These are phyloP conservation scores for Casuarina cunninghamiana DNA, from an alignment of 306 rosid species.

Conservation along the genomic window DNA sequence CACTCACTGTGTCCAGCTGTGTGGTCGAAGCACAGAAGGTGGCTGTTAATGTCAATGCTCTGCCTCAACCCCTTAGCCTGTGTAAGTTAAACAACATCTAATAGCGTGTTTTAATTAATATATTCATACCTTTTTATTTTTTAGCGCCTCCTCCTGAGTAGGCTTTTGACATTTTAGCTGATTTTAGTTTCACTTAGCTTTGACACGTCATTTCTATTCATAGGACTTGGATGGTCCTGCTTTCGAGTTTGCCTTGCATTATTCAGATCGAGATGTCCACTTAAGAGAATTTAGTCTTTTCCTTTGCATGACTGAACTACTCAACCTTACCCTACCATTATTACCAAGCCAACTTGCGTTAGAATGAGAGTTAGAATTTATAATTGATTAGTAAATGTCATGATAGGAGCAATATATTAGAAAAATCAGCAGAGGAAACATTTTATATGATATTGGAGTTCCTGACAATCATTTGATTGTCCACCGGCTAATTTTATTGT, in stretches of 20 bases:
- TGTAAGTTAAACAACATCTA: slow-evolving; percentile 65
- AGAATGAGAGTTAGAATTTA: background rate
- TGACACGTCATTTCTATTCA: background rate
- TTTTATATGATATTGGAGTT: background rate
- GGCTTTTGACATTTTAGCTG: background rate
- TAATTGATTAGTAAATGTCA: background rate
- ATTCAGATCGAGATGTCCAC: background rate
- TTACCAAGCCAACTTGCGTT: background rate
- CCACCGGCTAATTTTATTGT: background rate
- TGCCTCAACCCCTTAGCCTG: slow-evolving; percentile 89
- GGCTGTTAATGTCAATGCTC: slow-evolving; percentile 96
- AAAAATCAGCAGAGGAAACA: background rate
- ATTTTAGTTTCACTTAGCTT: background rate
- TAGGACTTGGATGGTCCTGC: background rate
- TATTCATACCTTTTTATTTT: background rate
- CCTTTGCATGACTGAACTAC: slow-evolving; percentile 6
- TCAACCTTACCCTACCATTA: background rate
- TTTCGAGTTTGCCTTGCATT: background rate
- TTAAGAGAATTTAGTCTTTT: background rate
- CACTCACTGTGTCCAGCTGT: slow-evolving; percentile 99
- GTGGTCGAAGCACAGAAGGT: slow-evolving; percentile 96
- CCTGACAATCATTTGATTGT: background rate
- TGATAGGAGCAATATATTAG: background rate
- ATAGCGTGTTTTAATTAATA: slow-evolving; percentile 3
- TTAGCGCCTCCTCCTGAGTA: background rate